These are phyloP conservation scores for Balakata baccata DNA, from an alignment of 345 rosid genomes.

Conservation along the genomic window DNA sequence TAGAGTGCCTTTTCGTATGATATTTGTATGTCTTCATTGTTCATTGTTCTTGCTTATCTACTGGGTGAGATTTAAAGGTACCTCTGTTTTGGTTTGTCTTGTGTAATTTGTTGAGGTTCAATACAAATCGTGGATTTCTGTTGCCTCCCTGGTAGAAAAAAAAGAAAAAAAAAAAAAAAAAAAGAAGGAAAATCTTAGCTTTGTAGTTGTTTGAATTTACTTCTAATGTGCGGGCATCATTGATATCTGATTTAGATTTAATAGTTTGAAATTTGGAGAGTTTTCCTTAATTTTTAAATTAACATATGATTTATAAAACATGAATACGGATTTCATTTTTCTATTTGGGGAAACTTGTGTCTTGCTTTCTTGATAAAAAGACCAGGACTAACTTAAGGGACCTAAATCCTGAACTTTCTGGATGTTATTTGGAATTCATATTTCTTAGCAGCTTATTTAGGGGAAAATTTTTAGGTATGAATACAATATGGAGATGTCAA, in stretches of 20 bases:
- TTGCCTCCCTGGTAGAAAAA: neutral
- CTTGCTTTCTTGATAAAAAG: neutral
- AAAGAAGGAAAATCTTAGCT: neutral
- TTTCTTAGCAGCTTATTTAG: neutral
- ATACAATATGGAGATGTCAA: neutral
- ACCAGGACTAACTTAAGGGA: neutral
- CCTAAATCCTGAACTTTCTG: neutral
- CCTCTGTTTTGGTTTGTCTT: neutral
- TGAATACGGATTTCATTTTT: neutral
- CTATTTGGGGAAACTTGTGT: no score
- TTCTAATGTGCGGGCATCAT: neutral
- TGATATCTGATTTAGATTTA: neutral
- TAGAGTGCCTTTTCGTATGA: no score
- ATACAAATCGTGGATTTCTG: neutral
- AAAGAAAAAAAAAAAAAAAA: neutral
- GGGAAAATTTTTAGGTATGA: neutral
- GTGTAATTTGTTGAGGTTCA: neutral
- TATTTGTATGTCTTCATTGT: conserved; percentile 7
- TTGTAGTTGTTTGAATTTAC: neutral
- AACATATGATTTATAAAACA: no score
- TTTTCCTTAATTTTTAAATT: neutral
- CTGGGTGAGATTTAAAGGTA: neutral
- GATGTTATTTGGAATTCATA: neutral
- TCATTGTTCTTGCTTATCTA: neutral
- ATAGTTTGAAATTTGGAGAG: neutral